phyloP scores from a whole-genome alignment of 495 filamentous ascomycete genomes.

The Paragyromitra xinjiangensis region DNA sequence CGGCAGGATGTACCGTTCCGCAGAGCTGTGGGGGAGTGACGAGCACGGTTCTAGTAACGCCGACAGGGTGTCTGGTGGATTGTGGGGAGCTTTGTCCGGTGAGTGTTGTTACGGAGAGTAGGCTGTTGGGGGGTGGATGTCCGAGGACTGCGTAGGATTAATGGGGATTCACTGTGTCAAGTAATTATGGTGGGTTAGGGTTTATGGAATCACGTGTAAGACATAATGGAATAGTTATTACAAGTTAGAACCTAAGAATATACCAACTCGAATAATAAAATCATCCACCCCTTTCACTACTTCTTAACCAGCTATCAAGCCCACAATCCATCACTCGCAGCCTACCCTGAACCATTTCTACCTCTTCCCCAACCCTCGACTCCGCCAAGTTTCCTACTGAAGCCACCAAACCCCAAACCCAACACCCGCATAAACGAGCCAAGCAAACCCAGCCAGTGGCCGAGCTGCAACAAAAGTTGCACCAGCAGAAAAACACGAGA shows the following conservation, averaged over 20 bases:
- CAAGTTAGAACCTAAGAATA: too few species aligned
- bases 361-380: too few species aligned
- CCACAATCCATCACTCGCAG: not conserved
- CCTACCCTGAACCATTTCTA: not conserved
- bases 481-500: too few species aligned
- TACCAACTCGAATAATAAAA: too few species aligned
- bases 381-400: too few species aligned
- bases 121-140: constrained; percentile 35
- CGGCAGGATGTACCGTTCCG: constrained; percentile 37
- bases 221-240: not conserved
- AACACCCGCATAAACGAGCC: too few species aligned
- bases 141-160: constrained; percentile 14
- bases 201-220: not conserved
- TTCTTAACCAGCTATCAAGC: not conserved
- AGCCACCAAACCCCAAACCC: too few species aligned
- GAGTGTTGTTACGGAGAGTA: constrained; percentile 11
- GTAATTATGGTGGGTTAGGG: not conserved
- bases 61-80: constrained; percentile 12
- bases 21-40: constrained; percentile 27
- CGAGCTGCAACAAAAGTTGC: too few species aligned
- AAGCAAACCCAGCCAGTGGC: too few species aligned
- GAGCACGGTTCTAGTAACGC: constrained; percentile 15
- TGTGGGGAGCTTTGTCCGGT: constrained; percentile 32
- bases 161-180: too few species aligned
- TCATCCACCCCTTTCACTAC: too few species aligned